phyloP scores from a whole-genome alignment of 2,329 filamentous ascomycete species.

The Colletotrichum noveboracense region DNA sequence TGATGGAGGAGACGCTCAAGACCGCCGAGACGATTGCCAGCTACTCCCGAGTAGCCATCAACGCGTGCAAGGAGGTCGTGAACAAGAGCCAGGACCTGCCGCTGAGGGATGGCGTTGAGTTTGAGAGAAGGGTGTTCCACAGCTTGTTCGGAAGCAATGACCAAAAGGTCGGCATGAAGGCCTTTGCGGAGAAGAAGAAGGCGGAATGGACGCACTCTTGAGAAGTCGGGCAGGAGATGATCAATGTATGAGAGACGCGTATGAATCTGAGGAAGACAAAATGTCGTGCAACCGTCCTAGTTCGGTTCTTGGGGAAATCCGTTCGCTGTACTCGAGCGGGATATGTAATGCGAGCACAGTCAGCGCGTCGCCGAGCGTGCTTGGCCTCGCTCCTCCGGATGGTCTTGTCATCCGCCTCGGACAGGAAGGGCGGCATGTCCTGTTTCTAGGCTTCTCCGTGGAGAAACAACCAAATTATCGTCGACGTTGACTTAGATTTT shows the following conservation, averaged over 20 bases:
- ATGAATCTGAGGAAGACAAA: neutral
- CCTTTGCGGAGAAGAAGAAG: constrained; percentile 95
- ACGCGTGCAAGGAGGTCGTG: constrained; percentile 96
- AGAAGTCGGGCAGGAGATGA: neutral
- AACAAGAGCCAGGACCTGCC: constrained; percentile 97
- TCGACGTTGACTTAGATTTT: neutral
- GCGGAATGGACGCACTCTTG: constrained; percentile 87
- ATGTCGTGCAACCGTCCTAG: neutral
- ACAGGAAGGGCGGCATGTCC: neutral
- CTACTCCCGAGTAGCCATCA: constrained; percentile 84
- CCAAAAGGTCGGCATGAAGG: constrained; percentile 96
- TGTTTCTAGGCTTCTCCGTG: constrained; percentile 1
- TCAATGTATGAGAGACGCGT: neutral
- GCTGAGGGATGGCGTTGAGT: constrained; percentile 90
- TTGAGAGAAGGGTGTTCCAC: constrained; percentile 92
- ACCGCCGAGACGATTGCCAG: constrained; percentile 90
- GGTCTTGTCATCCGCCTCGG: neutral
- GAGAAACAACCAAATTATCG: neutral
- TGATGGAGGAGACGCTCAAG: constrained; percentile 80
- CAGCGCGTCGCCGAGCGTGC: constrained; percentile 1
- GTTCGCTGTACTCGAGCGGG: neutral
- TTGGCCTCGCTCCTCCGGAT: neutral
- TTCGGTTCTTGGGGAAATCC: neutral
- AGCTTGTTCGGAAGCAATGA: constrained; percentile 91
- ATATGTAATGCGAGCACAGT: constrained; percentile 8